phyloP scores from a whole-genome alignment of 176 grass and related monocot genomes.

The Carex littledalei region DNA sequence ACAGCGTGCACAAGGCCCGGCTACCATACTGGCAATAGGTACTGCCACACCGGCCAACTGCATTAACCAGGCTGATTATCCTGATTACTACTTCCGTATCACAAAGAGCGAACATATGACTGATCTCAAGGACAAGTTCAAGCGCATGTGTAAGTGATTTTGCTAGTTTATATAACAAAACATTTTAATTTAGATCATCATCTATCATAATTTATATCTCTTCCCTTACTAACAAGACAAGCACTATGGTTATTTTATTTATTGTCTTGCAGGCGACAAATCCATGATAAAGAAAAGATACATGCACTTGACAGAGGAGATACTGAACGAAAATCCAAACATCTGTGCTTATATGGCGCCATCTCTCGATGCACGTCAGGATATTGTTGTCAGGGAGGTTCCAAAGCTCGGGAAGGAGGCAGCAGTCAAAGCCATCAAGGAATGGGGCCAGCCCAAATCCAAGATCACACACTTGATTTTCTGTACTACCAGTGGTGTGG shows the following conservation, averaged over 20 bases:
- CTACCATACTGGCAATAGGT: constrained; percentile 20
- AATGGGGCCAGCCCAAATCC: constrained; percentile 20
- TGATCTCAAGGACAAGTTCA: constrained; percentile 27
- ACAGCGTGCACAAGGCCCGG: not conserved
- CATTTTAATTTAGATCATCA: not conserved
- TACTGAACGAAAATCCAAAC: constrained; percentile 11
- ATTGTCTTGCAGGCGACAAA: not conserved
- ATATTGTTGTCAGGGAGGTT: constrained; percentile 11
- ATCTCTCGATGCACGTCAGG: constrained; percentile 16
- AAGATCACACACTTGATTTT: constrained; percentile 20
- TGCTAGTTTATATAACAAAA: not conserved
- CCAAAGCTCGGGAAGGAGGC: constrained; percentile 20
- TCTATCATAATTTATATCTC: not conserved
- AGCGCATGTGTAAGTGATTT: constrained; percentile 8
- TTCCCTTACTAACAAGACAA: not conserved
- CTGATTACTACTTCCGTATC: constrained; percentile 22
- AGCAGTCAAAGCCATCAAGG: constrained; percentile 18
- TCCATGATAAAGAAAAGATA: constrained; percentile 27
- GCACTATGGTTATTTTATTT: not conserved
- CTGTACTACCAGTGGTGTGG: constrained; percentile 18
- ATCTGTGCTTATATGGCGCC: constrained; percentile 18
- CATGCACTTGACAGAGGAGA: constrained; percentile 22
- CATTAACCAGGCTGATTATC: constrained; percentile 9
- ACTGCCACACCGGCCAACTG: constrained; percentile 16
- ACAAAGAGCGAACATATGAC: constrained; percentile 25